Percentiles rank a stretch among this genome's conserved stretches.
Evolutionary conservation across 2,329 filamentous ascomycete genomes (phyloP).

Genomic region (Neopestalotiopsis clavispora): DNA sequence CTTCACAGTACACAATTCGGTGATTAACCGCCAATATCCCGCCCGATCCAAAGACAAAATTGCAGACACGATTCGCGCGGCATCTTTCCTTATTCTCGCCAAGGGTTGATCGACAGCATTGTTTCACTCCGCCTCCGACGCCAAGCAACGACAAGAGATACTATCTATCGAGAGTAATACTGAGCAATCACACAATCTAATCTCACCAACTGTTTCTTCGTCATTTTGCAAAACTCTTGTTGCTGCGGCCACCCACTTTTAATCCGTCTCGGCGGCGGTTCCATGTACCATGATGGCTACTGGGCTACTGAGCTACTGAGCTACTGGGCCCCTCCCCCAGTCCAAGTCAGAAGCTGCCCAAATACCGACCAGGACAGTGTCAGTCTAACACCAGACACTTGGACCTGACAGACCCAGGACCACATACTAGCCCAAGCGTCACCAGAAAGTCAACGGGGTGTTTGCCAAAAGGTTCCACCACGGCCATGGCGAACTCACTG

Average conservation of each 20-base stretch:
- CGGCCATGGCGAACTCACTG: neutral
- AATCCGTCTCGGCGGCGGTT: constrained; percentile 2
- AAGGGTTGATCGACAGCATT: constrained; percentile 19
- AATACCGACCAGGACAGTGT: no score
- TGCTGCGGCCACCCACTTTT: constrained; percentile 13
- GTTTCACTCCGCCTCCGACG: constrained; percentile 22
- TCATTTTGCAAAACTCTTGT: constrained; percentile 19
- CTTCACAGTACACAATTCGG: neutral
- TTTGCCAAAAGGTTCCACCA: constrained; percentile 5
- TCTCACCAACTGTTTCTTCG: neutral
- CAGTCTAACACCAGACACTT: neutral
- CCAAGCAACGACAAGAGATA: constrained; percentile 22
- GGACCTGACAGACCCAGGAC: neutral
- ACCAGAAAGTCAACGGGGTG: neutral
- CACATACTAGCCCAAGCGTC: neutral
- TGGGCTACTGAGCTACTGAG: neutral
- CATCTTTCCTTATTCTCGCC: constrained; percentile 17
- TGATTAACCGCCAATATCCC: no score
- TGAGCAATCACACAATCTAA: constrained; percentile 7
- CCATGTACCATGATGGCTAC: neutral
- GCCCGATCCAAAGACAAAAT: neutral
- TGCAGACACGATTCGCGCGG: neutral
- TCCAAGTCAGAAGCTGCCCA: no score
- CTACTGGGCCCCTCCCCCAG: neutral
- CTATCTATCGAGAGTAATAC: constrained; percentile 17